These are phyloP conservation scores for Zarea fungicola DNA, from an alignment of 2,329 filamentous ascomycete genomes.

Conservation along the genomic window DNA sequence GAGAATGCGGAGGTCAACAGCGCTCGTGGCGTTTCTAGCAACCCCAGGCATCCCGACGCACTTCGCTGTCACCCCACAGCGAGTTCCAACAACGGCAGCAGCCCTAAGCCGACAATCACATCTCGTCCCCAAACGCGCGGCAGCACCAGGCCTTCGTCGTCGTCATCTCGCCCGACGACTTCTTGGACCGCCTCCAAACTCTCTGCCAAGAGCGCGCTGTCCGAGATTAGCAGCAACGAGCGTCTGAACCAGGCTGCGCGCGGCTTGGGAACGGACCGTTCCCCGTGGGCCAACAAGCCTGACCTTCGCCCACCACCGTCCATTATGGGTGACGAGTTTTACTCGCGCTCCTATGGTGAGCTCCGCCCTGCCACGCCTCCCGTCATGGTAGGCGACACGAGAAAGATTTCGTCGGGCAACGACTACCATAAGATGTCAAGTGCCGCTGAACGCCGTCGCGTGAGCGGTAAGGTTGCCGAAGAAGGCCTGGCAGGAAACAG, in stretches of 20 bases:
- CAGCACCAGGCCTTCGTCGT: neutral
- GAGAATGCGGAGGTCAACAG: slow-evolving; percentile 22
- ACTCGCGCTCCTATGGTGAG: slow-evolving; percentile 54
- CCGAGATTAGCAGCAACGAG: slow-evolving; percentile 42
- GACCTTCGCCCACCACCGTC: slow-evolving; percentile 32
- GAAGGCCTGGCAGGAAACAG: slow-evolving; percentile 52
- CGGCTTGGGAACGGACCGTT: slow-evolving; percentile 36
- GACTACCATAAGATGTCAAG: slow-evolving; percentile 40
- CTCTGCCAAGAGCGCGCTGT: slow-evolving; percentile 28
- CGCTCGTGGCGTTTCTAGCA: slow-evolving; percentile 16
- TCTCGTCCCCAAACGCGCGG: slow-evolving; percentile 1
- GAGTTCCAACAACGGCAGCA: neutral
- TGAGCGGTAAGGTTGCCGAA: slow-evolving; percentile 69
- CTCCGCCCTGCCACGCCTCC: slow-evolving; percentile 50
- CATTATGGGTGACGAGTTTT: slow-evolving; percentile 48
- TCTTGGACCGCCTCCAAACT: slow-evolving; percentile 16
- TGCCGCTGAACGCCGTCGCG: slow-evolving; percentile 48
- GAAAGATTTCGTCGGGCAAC: slow-evolving; percentile 56
- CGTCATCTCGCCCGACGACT: neutral
- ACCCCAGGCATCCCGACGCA: slow-evolving; percentile 44
- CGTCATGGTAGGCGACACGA: slow-evolving; percentile 42
- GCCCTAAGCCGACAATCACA: neutral
- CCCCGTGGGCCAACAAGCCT: slow-evolving; percentile 25
- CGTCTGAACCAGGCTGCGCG: slow-evolving; percentile 37
- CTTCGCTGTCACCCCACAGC: slow-evolving; percentile 45